A percentile compares a stretch with the other conserved stretches of the same genome.
Evolutionary conservation across 352 stramenopile species (phyloP).

Genomic region (Blastocystis sp.): DNA sequence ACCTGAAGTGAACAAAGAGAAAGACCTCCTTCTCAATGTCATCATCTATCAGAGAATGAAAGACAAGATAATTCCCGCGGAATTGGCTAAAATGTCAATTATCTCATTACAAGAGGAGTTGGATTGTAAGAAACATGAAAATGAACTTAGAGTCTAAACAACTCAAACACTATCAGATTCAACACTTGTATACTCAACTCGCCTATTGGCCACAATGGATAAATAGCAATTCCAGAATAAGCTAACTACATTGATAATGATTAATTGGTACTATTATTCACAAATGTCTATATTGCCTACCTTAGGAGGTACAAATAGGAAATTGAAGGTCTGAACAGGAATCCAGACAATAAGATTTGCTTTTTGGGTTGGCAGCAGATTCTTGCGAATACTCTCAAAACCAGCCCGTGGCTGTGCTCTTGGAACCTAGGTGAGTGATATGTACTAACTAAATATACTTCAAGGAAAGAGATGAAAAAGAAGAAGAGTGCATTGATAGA

Average conservation of each 20-base stretch:
- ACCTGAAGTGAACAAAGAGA: background rate
- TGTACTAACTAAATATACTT: background rate
- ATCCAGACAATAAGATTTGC: slow-evolving; percentile 42
- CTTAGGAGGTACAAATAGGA: slow-evolving; percentile 29
- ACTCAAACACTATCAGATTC: background rate
- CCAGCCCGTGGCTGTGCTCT: background rate
- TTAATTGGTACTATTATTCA: slow-evolving; percentile 30
- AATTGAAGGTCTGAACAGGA: slow-evolving; percentile 44
- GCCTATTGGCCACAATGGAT: background rate
- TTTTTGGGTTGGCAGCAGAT: slow-evolving; percentile 23
- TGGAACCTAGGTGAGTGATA: background rate
- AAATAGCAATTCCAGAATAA: slow-evolving; percentile 60
- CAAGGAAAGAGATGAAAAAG: slow-evolving; percentile 31
- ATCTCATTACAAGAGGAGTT: too few species aligned
- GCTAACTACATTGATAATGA: slow-evolving; percentile 43
- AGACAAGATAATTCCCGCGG: background rate
- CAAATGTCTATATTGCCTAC: background rate
- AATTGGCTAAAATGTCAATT: too few species aligned
- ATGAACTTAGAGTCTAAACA: background rate
- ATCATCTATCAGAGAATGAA: slow-evolving; percentile 1
- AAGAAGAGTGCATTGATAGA: slow-evolving; percentile 34
- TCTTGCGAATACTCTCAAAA: slow-evolving; percentile 12
- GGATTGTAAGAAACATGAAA: too few species aligned
- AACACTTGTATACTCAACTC: background rate
- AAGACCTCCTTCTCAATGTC: background rate